Evolutionary conservation across 2,329 filamentous ascomycete species (phyloP), one percentile per base, ranked within the genome.

Genomic region (Pseudogymnoascus destructans): DNA sequence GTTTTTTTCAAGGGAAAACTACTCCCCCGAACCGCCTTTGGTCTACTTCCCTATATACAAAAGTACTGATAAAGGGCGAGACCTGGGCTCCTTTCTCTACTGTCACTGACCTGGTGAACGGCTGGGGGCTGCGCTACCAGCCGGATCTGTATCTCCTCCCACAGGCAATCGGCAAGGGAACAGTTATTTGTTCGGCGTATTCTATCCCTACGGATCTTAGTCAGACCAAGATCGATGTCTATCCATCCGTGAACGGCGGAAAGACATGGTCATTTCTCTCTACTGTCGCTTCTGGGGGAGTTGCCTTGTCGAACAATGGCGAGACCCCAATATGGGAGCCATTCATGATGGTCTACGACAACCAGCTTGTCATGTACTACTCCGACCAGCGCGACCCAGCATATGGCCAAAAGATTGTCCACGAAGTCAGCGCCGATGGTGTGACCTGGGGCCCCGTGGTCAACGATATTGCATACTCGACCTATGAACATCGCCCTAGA

Each of bases 271-370:
- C 77, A 27, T 87, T 86, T 63, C 76, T 86, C 55, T 81, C 77
- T 62, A 77, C 80, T 64, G 77, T 87, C 55, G 84, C 82, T 1
- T 70, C 72, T 1, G 84, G 84, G 32, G 73, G 74, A 38, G 81
- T 82, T 1, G 61, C 72, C 1, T 80, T 82, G 2, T 74, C 79
- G 15, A 58, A 49, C 64, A 85, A 86, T 64, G 83, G 80, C 2
- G 66, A 79, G 30, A 84, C 80, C 0, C 81, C 83, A 1, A 79
- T 87, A 11, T 87, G 84, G 84, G 85, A 87, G 68, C 84, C 85
- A 0, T 86, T 83, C 68, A 70, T 87, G 40, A 66, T 79, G 69
- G 71, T 77, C 40, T 75, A 81, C 67, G 70, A 83, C 59, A 73
- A 78, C 59, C 73, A 78, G 58, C 69, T 87, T 17, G 76, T 86